Base-by-base conservation (phyloP, 2,329 filamentous ascomycete genomes). In the Penicillium sp. region DNA sequence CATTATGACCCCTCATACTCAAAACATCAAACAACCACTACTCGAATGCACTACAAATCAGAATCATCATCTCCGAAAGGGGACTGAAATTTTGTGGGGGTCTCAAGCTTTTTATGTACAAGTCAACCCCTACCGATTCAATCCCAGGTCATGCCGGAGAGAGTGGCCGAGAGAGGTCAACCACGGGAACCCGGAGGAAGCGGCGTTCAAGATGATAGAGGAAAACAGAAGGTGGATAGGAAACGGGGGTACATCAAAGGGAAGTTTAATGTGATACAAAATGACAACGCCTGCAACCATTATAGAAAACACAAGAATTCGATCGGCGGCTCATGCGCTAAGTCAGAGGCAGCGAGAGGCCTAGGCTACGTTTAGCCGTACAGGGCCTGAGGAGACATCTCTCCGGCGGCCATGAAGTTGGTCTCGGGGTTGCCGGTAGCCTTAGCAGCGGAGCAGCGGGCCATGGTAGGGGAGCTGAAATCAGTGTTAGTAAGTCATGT, bases 361-460 rank as follows among this genome's bases (percentile, higher is more conserved):
- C 57, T 59, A 68, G 37, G 33, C 58, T 19, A 30, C 26, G 17
- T 55, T 69, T 72, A 77, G 65, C 76, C 77, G 71, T 79, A 78
- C 65, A 76, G 62, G 56, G 76, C 72, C 65, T 79, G 76, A 10
- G 76, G 72, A 67, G 76, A 76, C 67, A 79, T 80, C 68, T 82
- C 81, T 61, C 90, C 91, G 24, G 89, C 84, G 58, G 90, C 90
- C 89, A 93, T 90, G 69, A 92, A 87, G 80, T 93, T 92, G 59
- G 88, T 93, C 78, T 91, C 84, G 60, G 90, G 86, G 80, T 93
- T 91, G 64, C 89, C 88, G 10, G 88, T 89, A 61, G 90, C 91
- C 86, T 97, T 98, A 69, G 93, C 91, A 57, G 92, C 94, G 54
- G 93, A 96, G 85, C 93, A 97, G 76, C 95, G 91, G 63, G 95